Conservation (phyloP, 208 protist species). For the Strigomonas galati region DNA sequence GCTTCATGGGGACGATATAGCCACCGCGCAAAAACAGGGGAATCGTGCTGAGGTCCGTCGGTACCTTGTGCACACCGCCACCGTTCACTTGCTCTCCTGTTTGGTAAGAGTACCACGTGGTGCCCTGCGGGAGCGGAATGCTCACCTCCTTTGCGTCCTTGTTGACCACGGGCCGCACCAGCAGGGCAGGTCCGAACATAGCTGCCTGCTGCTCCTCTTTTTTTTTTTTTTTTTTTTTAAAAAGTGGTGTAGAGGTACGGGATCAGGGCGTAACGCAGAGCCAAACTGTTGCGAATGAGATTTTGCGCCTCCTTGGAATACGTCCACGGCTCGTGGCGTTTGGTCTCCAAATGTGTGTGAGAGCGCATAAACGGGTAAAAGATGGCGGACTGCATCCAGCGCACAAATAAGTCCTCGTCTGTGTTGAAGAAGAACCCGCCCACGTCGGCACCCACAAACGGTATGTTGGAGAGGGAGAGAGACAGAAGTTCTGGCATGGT, state of each 20-base stretch:
- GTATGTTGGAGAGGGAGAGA: constrained; percentile 93
- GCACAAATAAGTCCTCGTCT: constrained; percentile 93
- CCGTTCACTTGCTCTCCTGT: constrained; percentile 30
- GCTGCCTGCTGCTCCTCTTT: constrained; percentile 88
- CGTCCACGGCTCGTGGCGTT: constrained; percentile 98
- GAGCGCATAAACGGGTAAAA: constrained; percentile 98
- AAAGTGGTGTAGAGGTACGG: constrained; percentile 98
- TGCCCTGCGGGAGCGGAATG: constrained; percentile 77
- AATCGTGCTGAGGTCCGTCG: constrained; percentile 83
- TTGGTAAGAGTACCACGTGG: constrained; percentile 73
- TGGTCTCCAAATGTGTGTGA: constrained; percentile 96
- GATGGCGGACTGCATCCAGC: constrained; percentile 97
- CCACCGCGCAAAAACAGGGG: constrained; percentile 94
- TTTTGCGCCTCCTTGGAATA: constrained; percentile 75
- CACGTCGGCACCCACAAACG: constrained; percentile 96
- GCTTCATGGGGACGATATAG: constrained; percentile 88
- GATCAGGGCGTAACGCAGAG: constrained; percentile 92
- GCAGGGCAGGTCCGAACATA: constrained; percentile 85
- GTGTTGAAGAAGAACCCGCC: constrained; percentile 99
- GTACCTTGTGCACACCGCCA: constrained; percentile 10
- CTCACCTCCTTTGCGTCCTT: constrained; percentile 35
- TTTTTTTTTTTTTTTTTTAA: constrained; percentile 77
- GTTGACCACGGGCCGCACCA: constrained; percentile 87
- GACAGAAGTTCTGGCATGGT: constrained; percentile 96
- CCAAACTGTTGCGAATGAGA: constrained; percentile 68